Evolutionary conservation across 1,284 basidiomycete genomes (phyloP).

Genomic region (Paramarasmius palmivorus): DNA sequence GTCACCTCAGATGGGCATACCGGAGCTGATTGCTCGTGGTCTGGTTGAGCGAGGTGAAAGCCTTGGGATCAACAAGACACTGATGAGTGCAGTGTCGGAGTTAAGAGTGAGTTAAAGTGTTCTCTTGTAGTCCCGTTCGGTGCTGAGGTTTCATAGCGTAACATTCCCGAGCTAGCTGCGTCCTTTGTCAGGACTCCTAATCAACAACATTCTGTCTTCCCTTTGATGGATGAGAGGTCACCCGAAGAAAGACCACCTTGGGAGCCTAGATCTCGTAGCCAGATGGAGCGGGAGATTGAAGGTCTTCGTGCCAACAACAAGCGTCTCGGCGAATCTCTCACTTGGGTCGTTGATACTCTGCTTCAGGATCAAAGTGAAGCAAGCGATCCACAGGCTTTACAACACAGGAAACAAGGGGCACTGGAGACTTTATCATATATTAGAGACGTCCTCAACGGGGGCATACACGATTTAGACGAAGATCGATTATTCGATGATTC

Average conservation of each 20-base stretch:
- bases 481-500: conserved; percentile 61
- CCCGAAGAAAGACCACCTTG: conserved; percentile 59
- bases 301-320: conserved; percentile 55
- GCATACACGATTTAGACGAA: conserved; percentile 56
- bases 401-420: conserved; percentile 60
- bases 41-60: conserved; percentile 76
- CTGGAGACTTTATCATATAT: conserved; percentile 74
- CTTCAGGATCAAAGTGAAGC: conserved; percentile 53
- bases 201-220: conserved; percentile 51
- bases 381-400: conserved; percentile 37
- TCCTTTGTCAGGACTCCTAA: conserved; percentile 60
- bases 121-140: not conserved
- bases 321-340: conserved; percentile 63
- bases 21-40: conserved; percentile 71
- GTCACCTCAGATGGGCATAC: conserved; percentile 50
- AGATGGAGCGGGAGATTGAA: conserved; percentile 63
- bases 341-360: conserved; percentile 71
- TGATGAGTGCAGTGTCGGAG: conserved; percentile 76
- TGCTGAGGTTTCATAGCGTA: conserved; percentile 51
- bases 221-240: conserved; percentile 60
- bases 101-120: conserved; percentile 49
- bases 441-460: conserved; percentile 65
- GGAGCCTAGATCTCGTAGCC: conserved; percentile 64
- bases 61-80: conserved; percentile 76
- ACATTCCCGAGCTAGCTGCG: conserved; percentile 78